These are phyloP conservation scores for Phytophthora pluvialis DNA, from an alignment of 352 stramenopile genomes.

Conservation along the genomic window DNA sequence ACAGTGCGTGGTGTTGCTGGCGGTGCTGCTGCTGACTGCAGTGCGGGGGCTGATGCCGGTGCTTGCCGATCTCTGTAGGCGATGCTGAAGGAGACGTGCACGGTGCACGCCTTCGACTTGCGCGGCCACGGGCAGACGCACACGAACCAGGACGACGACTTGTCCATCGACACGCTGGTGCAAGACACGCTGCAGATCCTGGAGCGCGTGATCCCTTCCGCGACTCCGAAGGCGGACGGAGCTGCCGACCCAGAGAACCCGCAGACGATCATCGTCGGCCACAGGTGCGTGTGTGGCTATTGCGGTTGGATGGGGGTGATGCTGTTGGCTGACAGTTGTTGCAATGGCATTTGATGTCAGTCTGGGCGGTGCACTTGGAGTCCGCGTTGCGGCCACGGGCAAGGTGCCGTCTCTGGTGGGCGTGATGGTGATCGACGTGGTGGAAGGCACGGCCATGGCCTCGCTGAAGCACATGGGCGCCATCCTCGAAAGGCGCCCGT, in stretches of 20 bases:
- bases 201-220: slow-evolving; percentile 52
- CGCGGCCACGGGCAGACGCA: slow-evolving; percentile 76
- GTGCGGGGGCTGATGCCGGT: background rate
- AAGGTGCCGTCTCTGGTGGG: slow-evolving; percentile 72
- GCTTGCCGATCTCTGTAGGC: slow-evolving; percentile 42
- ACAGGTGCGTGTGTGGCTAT: slow-evolving; percentile 54
- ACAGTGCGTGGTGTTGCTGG: slow-evolving; percentile 41
- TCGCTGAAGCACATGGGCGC: slow-evolving; percentile 86
- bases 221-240: slow-evolving; percentile 15
- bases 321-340: background rate
- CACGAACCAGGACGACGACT: slow-evolving; percentile 65
- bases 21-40: too few species aligned
- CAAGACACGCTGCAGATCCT: slow-evolving; percentile 71
- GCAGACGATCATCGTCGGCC: slow-evolving; percentile 78
- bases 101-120: slow-evolving; percentile 86
- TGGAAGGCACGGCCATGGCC: slow-evolving; percentile 88
- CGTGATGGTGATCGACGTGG: slow-evolving; percentile 90
- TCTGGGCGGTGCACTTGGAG: slow-evolving; percentile 83
- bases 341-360: slow-evolving; percentile 34
- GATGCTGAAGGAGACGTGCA: slow-evolving; percentile 76
- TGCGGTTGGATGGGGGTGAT: background rate
- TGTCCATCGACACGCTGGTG: slow-evolving; percentile 82
- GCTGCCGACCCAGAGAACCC: slow-evolving; percentile 36
- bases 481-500: slow-evolving; percentile 78
- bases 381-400: slow-evolving; percentile 68